Evolutionary conservation across 352 stramenopile genomes (phyloP), one percentile per base, ranked within the genome.

Genomic region (Thraustochytrium sp.): DNA sequence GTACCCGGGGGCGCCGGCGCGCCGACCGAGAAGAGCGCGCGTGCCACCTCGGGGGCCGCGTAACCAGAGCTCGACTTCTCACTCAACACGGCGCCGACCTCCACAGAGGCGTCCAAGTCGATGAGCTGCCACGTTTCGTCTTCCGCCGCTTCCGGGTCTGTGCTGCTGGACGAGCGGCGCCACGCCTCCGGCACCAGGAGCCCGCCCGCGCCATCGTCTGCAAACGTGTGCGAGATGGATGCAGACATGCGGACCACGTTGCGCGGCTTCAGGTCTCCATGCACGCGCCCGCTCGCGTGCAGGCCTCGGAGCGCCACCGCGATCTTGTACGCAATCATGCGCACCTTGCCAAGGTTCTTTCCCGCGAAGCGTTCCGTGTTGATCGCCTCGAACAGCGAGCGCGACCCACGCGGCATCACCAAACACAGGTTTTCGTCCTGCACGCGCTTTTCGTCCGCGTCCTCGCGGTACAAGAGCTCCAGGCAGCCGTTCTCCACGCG

Each of bases 311-410:
- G 31, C 16, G n/a, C 48, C 21, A 16, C 13, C 8, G 16, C 48
- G 11, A 68, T 16, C 11, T 46, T 42, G 38, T 34, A 53, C 18
- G 72, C 72, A n/a, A 82, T 61, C 38, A 51, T 31, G 9, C 36
- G 36, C 23, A 82, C n/a, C n/a, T 40, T 42, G 21, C 5, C 2
- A 16, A 61, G 4, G 38, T 61, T 34, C 16, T 26, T 13, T 8
- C 72, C 72, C 23, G 72, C 72, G 34, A 82, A 38, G 26, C 72
- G 36, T n/a, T 82, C 72, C 38, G 72, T 82, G 54, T 82, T 75
- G n/a, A 82, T 82, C 5, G 42, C 42, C 9, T 82, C 72, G 29
- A 82, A 82, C 8, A 82, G 72, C 36, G 48, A 72, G 21, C 54
- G 48, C 3, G 23, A 36, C 5, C 4, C 72, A 9, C 34, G 72